These are phyloP conservation scores for Auriculariales sp. DNA, from an alignment of 768 basidiomycete genomes.

Conservation along the genomic window DNA sequence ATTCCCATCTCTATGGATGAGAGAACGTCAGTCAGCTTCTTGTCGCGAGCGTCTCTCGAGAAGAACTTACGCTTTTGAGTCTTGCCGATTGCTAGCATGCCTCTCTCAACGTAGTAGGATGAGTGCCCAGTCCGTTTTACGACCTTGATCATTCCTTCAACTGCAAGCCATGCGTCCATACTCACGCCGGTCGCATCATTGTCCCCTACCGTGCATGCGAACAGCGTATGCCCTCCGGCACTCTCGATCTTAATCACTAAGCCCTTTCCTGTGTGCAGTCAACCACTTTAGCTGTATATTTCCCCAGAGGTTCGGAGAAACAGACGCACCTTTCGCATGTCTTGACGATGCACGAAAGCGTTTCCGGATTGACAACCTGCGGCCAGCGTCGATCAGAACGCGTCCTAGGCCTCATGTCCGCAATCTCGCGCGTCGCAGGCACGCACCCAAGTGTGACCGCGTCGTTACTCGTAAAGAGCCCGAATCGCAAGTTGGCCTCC, in stretches of 20 bases:
- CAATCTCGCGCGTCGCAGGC: too few relatives aligned
- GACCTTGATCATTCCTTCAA: conserved; percentile 66
- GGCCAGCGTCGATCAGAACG: too few relatives aligned
- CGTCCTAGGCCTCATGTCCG: too few relatives aligned
- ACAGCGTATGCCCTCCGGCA: conserved; percentile 63
- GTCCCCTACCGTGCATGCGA: conserved; percentile 76
- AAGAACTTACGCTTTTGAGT: conserved; percentile 27
- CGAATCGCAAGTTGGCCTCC: conserved; percentile 55
- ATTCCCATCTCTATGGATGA: conserved; percentile 42
- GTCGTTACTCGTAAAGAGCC: conserved; percentile 60
- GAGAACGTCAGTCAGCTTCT: background rate
- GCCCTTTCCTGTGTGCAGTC: conserved; percentile 44
- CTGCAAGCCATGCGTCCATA: conserved; percentile 62
- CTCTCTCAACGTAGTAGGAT: conserved; percentile 76
- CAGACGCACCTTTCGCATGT: conserved; percentile 47
- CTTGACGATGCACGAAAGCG: conserved; percentile 63
- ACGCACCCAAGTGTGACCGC: conserved; percentile 46
- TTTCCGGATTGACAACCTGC: conserved; percentile 61
- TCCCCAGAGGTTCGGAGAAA: background rate
- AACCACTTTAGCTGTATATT: background rate
- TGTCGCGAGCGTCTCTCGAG: background rate
- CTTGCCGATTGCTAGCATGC: conserved; percentile 73
- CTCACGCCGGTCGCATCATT: conserved; percentile 45
- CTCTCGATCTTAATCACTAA: conserved; percentile 70
- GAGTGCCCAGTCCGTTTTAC: conserved; percentile 68